Evolutionary conservation across 2,329 filamentous ascomycete genomes (phyloP).

Genomic region (Colletotrichum australisinense): DNA sequence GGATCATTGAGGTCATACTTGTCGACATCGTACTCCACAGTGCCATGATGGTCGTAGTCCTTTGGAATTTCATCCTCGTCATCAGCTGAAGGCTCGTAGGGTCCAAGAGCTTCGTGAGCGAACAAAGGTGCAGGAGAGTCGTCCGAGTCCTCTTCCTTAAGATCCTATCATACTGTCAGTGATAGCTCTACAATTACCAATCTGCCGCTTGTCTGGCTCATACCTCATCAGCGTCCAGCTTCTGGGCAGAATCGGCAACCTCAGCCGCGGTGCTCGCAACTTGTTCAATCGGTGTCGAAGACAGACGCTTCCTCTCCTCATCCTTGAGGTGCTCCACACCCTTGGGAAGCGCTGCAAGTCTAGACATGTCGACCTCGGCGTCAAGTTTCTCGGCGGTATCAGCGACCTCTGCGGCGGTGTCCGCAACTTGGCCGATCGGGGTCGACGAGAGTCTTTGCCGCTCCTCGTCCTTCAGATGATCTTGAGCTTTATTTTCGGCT

Average conservation of each 20-base stretch:
- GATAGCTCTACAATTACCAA: too few species aligned
- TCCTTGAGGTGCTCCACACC: conserved; percentile 26
- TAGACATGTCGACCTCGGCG: conserved; percentile 4
- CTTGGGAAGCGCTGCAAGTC: background rate
- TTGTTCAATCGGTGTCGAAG: conserved; percentile 52
- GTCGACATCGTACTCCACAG: conserved; percentile 39
- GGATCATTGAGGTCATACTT: conserved; percentile 57
- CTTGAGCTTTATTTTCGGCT: conserved; percentile 30
- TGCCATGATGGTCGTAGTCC: conserved; percentile 26
- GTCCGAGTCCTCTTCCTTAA: conserved; percentile 28
- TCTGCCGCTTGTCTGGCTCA: background rate
- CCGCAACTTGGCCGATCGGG: conserved; percentile 53
- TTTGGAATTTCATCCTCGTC: conserved; percentile 39
- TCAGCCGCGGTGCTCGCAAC: conserved; percentile 57
- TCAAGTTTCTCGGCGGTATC: conserved; percentile 54
- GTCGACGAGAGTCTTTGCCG: conserved; percentile 49
- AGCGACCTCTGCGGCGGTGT: conserved; percentile 57
- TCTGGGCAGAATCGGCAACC: conserved; percentile 55
- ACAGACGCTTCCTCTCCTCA: conserved; percentile 46
- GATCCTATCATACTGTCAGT: conserved; percentile 10
- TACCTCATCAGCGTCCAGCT: conserved; percentile 44
- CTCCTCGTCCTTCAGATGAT: conserved; percentile 40
- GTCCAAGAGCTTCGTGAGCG: conserved; percentile 58
- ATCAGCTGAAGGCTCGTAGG: conserved; percentile 50
- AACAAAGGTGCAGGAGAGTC: conserved; percentile 53